Percentiles rank a stretch among this genome's conserved stretches.
These are phyloP conservation scores for Alternaria tenuissima DNA, from an alignment of 2,329 filamentous ascomycete genomes.

Conservation along the genomic window DNA sequence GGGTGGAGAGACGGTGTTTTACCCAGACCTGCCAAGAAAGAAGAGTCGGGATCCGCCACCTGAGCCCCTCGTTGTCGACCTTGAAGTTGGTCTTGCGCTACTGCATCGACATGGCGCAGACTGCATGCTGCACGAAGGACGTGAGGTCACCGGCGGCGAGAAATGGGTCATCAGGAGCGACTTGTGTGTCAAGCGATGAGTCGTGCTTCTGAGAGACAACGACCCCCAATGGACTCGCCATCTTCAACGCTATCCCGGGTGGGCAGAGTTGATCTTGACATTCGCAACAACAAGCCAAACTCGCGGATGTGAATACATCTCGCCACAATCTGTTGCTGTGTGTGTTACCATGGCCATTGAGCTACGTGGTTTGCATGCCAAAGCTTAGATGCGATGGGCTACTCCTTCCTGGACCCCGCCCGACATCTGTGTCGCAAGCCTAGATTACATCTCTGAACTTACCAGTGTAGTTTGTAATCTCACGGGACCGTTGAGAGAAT, in stretches of 20 bases:
- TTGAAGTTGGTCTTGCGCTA: conserved; percentile 85
- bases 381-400: background rate
- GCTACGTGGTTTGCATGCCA: background rate
- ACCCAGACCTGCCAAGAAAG: conserved; percentile 65
- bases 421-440: background rate
- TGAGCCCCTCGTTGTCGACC: conserved; percentile 74
- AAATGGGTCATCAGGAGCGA: conserved; percentile 93
- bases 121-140: conserved; percentile 88
- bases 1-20: conserved; percentile 93
- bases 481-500: background rate
- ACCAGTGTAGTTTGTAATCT: background rate
- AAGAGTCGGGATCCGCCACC: conserved; percentile 50
- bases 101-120: conserved; percentile 89
- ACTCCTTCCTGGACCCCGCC: background rate
- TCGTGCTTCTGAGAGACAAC: background rate
- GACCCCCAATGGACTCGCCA: background rate
- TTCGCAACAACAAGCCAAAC: background rate
- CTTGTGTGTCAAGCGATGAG: conserved; percentile 69
- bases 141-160: conserved; percentile 79
- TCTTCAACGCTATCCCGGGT: background rate
- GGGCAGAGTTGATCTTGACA: background rate
- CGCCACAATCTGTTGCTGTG: background rate
- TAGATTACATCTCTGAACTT: background rate
- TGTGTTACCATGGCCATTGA: background rate
- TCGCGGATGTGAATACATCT: background rate